Evolutionary conservation across 257 asterid genomes (phyloP).

Genomic region (Perilla frutescens): DNA sequence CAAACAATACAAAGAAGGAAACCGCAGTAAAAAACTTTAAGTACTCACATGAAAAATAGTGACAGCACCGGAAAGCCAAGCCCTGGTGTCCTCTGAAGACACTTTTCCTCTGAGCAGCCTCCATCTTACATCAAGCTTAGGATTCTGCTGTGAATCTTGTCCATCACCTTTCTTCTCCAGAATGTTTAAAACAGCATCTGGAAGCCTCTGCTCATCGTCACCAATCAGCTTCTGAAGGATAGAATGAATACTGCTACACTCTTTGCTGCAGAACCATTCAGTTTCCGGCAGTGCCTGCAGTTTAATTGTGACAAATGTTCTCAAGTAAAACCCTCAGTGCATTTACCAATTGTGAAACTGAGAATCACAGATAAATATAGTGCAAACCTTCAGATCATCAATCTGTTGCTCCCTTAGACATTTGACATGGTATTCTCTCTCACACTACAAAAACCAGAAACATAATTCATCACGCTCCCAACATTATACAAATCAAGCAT

Average conservation of each 20-base stretch:
- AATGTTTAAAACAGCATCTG: constrained; percentile 49
- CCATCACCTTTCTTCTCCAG: constrained; percentile 60
- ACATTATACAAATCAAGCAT: constrained; percentile 28
- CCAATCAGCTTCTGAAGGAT: constrained; percentile 57
- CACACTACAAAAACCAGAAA: constrained; percentile 65
- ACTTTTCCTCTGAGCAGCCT: constrained; percentile 73
- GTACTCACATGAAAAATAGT: constrained; percentile 78
- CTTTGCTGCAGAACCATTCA: constrained; percentile 85
- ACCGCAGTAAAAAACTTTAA: constrained; percentile 4
- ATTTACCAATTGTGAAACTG: constrained; percentile 8
- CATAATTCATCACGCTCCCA: constrained; percentile 13
- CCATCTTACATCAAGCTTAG: constrained; percentile 68
- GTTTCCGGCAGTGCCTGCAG: constrained; percentile 76
- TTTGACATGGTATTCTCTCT: constrained; percentile 87
- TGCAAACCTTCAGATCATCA: constrained; percentile 70
- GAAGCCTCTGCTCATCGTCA: constrained; percentile 71
- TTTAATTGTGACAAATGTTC: constrained; percentile 22
- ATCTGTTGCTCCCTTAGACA: constrained; percentile 76
- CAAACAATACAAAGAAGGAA: constrained; percentile 4
- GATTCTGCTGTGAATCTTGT: constrained; percentile 36
- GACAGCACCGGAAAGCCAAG: constrained; percentile 75
- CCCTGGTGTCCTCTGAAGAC: constrained; percentile 59
- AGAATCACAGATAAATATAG: constrained; percentile 1
- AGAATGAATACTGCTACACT: constrained; percentile 60
- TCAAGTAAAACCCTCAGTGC: constrained; percentile 17